These are phyloP conservation scores for Pleurozium schreberi DNA, from an alignment of 225 moss, liverwort and hornwort genomes.

Conservation along the genomic window DNA sequence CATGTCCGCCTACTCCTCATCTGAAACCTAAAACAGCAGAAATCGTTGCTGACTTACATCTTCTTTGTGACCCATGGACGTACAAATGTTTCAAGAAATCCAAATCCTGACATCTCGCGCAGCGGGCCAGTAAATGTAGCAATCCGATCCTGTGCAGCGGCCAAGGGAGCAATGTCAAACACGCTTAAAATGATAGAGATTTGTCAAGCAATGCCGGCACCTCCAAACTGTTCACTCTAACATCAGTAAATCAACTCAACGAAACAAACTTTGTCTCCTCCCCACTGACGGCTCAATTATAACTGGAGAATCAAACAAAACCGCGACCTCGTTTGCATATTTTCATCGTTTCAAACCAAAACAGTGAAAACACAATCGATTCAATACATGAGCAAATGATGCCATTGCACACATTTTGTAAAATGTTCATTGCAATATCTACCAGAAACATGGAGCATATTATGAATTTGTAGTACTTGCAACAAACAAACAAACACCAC, in stretches of 20 bases:
- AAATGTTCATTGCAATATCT: not conserved
- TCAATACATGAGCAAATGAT: not conserved
- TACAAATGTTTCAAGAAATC: conserved; percentile 52
- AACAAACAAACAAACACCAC: not conserved
- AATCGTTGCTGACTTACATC: conserved; percentile 43
- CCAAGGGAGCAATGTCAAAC: not conserved
- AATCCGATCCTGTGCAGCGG: conserved; percentile 53
- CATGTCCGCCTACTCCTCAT: not conserved
- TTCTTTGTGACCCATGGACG: conserved; percentile 81
- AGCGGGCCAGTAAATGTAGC: conserved; percentile 76
- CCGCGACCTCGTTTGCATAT: not conserved
- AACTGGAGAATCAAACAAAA: not conserved
- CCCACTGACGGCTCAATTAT: not conserved
- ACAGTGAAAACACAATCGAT: not conserved
- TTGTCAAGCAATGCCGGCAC: not conserved
- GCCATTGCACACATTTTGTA: not conserved
- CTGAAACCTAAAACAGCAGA: not conserved
- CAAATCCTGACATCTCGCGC: conserved; percentile 81
- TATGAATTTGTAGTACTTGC: not conserved
- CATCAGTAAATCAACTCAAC: not conserved
- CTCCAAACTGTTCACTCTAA: not conserved
- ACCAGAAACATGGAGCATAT: not conserved
- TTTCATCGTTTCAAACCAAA: not conserved
- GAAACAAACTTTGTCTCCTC: not conserved
- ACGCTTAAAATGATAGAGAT: not conserved